A percentile compares a stretch with the other conserved stretches of the same genome.
Conservation (phyloP, 2,329 filamentous ascomycete genomes). For the Phoma sp. region DNA sequence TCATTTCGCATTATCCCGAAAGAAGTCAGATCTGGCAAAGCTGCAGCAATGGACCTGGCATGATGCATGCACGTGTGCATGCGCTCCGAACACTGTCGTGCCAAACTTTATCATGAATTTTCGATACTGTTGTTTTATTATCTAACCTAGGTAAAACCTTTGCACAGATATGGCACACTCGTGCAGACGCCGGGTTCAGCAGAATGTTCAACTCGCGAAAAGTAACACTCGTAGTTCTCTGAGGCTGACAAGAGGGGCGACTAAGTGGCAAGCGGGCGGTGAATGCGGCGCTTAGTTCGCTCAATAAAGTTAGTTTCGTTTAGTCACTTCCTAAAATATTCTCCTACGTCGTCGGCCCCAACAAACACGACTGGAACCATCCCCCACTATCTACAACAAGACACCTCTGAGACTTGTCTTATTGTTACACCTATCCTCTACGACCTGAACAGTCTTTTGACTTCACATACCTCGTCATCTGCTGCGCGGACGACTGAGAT, state of each 20-base stretch:
- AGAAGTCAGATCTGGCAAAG: neutral
- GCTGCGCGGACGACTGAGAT: slow-evolving; percentile 5
- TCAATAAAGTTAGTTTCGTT: neutral
- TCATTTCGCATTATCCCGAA: neutral
- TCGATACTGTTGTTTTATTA: too few relatives aligned
- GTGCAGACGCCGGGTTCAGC: too few relatives aligned
- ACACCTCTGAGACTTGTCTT: slow-evolving; percentile 4
- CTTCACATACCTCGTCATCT: slow-evolving; percentile 3
- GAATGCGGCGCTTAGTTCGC: slow-evolving; percentile 4
- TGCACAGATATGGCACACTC: too few relatives aligned
- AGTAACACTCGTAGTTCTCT: too few relatives aligned
- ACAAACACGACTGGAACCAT: slow-evolving; percentile 8
- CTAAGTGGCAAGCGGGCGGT: slow-evolving; percentile 3
- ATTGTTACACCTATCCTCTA: neutral
- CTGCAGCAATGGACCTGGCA: neutral
- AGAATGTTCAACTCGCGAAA: too few relatives aligned
- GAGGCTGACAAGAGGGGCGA: too few relatives aligned
- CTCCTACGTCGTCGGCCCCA: slow-evolving; percentile 12
- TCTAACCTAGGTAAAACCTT: too few relatives aligned
- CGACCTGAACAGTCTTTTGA: slow-evolving; percentile 3
- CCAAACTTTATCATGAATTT: too few relatives aligned
- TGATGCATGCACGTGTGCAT: neutral
- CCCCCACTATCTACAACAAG: slow-evolving; percentile 3
- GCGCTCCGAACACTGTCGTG: neutral
- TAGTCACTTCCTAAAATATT: slow-evolving; percentile 16